Conservation (phyloP, 2,329 filamentous ascomycete genomes). For the Diaporthe helianthi region DNA sequence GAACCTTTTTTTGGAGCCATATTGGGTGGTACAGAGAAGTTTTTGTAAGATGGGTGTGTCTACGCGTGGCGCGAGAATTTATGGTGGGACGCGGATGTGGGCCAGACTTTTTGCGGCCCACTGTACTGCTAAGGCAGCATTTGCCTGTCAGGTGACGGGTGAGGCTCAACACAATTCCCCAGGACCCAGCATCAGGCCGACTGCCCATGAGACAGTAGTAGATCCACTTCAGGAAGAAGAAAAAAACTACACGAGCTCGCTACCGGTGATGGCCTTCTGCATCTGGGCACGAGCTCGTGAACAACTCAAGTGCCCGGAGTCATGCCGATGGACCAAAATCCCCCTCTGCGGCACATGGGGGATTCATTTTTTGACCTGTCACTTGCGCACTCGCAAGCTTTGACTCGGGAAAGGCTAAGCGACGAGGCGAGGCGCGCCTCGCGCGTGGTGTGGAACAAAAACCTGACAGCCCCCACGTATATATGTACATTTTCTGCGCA, state of each 20-base stretch:
- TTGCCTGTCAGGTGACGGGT: neutral
- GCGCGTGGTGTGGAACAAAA: neutral
- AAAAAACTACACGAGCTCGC: neutral
- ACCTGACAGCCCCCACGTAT: too few relatives aligned
- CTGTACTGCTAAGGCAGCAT: neutral
- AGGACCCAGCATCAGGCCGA: neutral
- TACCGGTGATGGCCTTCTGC: neutral
- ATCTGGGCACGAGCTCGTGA: neutral
- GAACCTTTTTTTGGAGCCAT: too few relatives aligned
- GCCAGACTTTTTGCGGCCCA: too few relatives aligned
- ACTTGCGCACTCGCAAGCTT: conserved; percentile 6
- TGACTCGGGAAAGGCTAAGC: neutral
- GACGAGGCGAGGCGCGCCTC: conserved; percentile 1
- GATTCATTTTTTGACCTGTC: neutral
- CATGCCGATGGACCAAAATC: neutral
- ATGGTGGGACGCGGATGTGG: too few relatives aligned
- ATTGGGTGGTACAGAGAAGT: too few relatives aligned
- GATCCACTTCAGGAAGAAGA: neutral
- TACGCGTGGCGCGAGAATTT: too few relatives aligned
- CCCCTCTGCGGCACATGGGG: neutral
- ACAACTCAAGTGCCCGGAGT: neutral
- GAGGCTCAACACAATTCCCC: neutral
- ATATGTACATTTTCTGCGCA: neutral
- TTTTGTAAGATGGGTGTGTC: too few relatives aligned
- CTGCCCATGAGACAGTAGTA: neutral